Conservation (phyloP, 768 basidiomycete genomes). For the Podaxis sp. region DNA sequence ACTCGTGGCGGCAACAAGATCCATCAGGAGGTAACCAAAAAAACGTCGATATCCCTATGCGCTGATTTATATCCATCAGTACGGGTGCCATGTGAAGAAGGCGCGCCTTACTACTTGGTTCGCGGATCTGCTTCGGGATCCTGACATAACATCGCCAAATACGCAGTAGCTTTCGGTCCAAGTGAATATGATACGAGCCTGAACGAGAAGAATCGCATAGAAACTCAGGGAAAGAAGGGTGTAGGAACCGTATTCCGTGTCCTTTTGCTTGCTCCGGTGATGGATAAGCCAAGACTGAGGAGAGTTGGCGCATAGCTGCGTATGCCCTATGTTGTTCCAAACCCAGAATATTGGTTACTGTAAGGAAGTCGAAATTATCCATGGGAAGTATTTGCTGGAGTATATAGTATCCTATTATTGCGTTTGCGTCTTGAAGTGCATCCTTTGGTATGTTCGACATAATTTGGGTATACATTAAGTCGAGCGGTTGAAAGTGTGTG, state of each 20-base stretch:
- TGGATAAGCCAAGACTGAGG: neutral
- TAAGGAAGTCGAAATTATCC: neutral
- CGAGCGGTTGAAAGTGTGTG: neutral
- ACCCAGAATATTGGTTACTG: neutral
- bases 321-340: neutral
- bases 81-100: neutral
- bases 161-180: neutral
- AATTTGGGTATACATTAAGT: neutral
- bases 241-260: neutral
- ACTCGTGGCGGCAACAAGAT: neutral
- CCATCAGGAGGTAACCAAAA: neutral
- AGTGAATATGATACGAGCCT: neutral
- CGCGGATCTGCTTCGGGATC: neutral
- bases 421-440: neutral
- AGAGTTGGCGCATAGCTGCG: neutral
- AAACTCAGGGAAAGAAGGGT: neutral
- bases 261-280: neutral
- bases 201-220: neutral
- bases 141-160: neutral
- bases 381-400: neutral
- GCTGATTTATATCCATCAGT: neutral
- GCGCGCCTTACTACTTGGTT: neutral
- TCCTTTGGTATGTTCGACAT: neutral
- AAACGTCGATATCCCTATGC: neutral
- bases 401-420: neutral